Conservation (phyloP, 2,329 filamentous ascomycete species). For the Zymoseptoria passerinii region DNA sequence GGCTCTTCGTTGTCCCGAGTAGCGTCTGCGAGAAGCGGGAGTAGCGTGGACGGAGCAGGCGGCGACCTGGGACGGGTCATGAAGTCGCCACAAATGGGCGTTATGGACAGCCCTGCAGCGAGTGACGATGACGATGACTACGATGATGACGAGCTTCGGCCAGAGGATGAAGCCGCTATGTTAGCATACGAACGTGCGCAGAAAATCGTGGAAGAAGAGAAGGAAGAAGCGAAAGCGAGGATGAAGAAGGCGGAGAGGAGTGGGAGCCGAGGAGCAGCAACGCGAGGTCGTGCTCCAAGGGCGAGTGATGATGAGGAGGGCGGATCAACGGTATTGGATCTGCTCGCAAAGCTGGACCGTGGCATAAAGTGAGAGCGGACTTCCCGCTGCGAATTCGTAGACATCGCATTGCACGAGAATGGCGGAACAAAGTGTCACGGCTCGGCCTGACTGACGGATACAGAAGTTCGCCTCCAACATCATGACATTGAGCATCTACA, state of each 20-base stretch:
- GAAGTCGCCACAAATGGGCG: constrained; percentile 27
- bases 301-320: constrained; percentile 18
- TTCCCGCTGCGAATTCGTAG: not conserved
- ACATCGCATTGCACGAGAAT: not conserved
- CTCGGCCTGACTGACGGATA: not conserved
- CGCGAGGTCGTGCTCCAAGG: constrained; percentile 15
- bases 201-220: constrained; percentile 25
- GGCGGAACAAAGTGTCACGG: not conserved
- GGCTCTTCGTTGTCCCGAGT: constrained; percentile 23
- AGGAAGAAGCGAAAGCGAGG: constrained; percentile 26
- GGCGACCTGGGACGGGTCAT: constrained; percentile 34
- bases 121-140: constrained; percentile 21
- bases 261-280: constrained; percentile 9
- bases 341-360: constrained; percentile 28
- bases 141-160: constrained; percentile 23
- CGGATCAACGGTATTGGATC: constrained; percentile 26
- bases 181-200: constrained; percentile 28
- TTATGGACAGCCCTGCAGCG: constrained; percentile 21
- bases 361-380: constrained; percentile 15
- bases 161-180: constrained; percentile 28
- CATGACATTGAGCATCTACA: constrained; percentile 1
- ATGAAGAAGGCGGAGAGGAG: constrained; percentile 17
- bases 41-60: constrained; percentile 7
- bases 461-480: not conserved
- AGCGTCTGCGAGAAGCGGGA: constrained; percentile 20